These are phyloP conservation scores for Myxozyma mucilagina DNA, from an alignment of 805 yeast species.

Conservation along the genomic window DNA sequence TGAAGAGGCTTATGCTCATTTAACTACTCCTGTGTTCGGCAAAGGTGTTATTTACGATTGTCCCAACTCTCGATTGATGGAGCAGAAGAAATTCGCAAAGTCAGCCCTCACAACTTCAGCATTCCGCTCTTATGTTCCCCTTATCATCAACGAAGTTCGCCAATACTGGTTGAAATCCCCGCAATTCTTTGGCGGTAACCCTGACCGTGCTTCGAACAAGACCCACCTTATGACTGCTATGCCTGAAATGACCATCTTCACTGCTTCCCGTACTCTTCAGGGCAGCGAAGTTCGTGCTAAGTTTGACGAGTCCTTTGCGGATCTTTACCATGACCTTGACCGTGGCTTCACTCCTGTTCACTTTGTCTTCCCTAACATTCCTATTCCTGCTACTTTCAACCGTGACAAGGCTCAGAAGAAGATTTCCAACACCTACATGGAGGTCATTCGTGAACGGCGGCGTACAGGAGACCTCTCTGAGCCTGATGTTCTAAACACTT, in stretches of 20 bases:
- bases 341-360: slow-evolving; percentile 95
- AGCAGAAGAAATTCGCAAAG: slow-evolving; percentile 96
- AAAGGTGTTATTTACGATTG: slow-evolving; percentile 97
- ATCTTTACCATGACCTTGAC: slow-evolving; percentile 85
- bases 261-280: slow-evolving; percentile 87
- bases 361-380: slow-evolving; percentile 92
- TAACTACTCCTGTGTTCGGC: slow-evolving; percentile 99
- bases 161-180: slow-evolving; percentile 60
- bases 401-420: slow-evolving; percentile 87
- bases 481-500: slow-evolving; percentile 85
- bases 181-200: slow-evolving; percentile 46
- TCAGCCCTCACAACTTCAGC: slow-evolving; percentile 82
- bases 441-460: slow-evolving; percentile 74
- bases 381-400: slow-evolving; percentile 77
- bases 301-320: slow-evolving; percentile 80
- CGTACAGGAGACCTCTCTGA: slow-evolving; percentile 65
- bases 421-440: slow-evolving; percentile 78
- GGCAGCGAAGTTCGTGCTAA: slow-evolving; percentile 89
- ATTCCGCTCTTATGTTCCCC: slow-evolving; percentile 82
- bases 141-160: slow-evolving; percentile 74
- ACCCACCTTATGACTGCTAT: slow-evolving; percentile 70
- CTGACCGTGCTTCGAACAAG: slow-evolving; percentile 38
- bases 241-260: slow-evolving; percentile 93
- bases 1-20: slow-evolving; percentile 91
- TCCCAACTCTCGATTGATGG: slow-evolving; percentile 92